A percentile compares a stretch with the other conserved stretches of the same genome.
These are phyloP conservation scores for Russula ochroleuca DNA, from an alignment of 768 basidiomycete genomes.

Conservation along the genomic window DNA sequence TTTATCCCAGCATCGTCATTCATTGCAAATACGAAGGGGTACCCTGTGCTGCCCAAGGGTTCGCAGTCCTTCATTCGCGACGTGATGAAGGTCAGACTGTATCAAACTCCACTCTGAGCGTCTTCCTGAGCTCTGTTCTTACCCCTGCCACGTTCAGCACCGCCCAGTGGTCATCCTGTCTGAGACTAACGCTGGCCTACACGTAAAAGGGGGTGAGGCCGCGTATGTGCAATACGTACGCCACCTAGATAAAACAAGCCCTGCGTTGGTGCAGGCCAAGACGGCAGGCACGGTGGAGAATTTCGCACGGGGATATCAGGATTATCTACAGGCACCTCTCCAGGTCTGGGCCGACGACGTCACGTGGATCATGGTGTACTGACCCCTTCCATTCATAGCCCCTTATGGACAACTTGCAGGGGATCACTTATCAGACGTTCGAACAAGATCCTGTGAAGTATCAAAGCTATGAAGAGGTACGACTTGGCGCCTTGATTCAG, in stretches of 20 bases:
- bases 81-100: constrained; percentile 69
- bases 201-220: constrained; percentile 73
- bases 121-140: constrained; percentile 5
- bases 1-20: constrained; percentile 88
- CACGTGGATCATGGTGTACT: constrained; percentile 18
- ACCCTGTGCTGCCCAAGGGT: constrained; percentile 91
- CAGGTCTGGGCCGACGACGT: constrained; percentile 51
- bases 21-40: constrained; percentile 93
- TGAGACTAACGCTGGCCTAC: constrained; percentile 57
- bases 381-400: constrained; percentile 52
- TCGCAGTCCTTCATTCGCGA: constrained; percentile 89
- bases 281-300: constrained; percentile 77
- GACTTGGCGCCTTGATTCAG: constrained; percentile 15
- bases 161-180: constrained; percentile 81
- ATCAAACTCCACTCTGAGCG: background rate
- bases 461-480: constrained; percentile 85
- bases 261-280: constrained; percentile 56
- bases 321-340: constrained; percentile 90
- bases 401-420: constrained; percentile 95
- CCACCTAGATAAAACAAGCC: constrained; percentile 77
- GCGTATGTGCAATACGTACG: constrained; percentile 89
- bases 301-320: constrained; percentile 90
- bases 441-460: constrained; percentile 99
- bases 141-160: constrained; percentile 48
- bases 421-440: constrained; percentile 94